Conservation (phyloP, 257 asterid genomes). For the Ilex aquifolium region DNA sequence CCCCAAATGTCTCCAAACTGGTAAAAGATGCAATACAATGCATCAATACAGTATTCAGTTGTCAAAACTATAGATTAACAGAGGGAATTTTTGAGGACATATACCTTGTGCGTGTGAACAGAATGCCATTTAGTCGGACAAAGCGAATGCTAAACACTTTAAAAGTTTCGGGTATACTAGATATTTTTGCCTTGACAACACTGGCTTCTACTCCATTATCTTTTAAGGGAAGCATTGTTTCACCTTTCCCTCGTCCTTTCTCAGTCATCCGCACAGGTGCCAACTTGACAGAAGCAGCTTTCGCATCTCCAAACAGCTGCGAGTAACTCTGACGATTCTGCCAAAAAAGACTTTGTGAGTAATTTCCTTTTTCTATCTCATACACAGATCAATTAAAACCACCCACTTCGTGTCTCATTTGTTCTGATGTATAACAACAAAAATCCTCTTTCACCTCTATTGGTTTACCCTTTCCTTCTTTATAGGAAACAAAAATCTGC, state of each 20-base stretch:
- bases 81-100: conserved; percentile 5
- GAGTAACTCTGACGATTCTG: conserved; percentile 76
- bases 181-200: conserved; percentile 38
- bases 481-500: too few relatives aligned
- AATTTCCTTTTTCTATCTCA: neutral
- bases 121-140: conserved; percentile 80
- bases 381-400: neutral
- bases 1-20: conserved; percentile 87
- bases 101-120: conserved; percentile 90
- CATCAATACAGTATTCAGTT: conserved; percentile 1
- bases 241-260: conserved; percentile 69
- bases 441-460: too few relatives aligned
- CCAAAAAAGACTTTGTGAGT: conserved; percentile 11
- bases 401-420: neutral
- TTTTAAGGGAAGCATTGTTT: conserved; percentile 35
- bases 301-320: conserved; percentile 53
- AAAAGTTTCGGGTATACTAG: conserved; percentile 35
- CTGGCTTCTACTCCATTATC: conserved; percentile 36
- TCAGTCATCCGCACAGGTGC: conserved; percentile 33
- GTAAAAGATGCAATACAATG: conserved; percentile 17
- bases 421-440: neutral
- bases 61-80: neutral
- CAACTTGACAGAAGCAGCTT: conserved; percentile 36
- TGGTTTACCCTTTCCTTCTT: too few relatives aligned
- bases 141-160: conserved; percentile 59